These are phyloP conservation scores for Tanacetum coccineum DNA, from an alignment of 129 eudicot genomes.

Conservation along the genomic window DNA sequence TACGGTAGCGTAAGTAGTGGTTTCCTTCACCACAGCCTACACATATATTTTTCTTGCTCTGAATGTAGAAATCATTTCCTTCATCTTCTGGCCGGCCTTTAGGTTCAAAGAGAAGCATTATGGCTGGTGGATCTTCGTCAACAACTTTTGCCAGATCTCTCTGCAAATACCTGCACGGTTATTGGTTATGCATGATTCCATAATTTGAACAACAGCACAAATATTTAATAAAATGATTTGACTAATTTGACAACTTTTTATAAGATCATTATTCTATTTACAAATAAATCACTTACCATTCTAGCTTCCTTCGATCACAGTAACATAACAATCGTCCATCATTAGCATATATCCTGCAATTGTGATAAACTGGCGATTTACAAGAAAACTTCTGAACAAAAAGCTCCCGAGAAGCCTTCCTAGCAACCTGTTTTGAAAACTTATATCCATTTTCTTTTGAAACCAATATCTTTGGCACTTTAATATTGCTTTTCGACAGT, in stretches of 20 bases:
- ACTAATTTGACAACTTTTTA: too few relatives aligned
- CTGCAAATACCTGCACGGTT: conserved; percentile 61
- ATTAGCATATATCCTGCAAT: conserved; percentile 93
- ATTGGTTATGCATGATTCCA: neutral
- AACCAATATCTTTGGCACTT: conserved; percentile 30
- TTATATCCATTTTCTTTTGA: conserved; percentile 46
- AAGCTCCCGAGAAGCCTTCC: conserved; percentile 74
- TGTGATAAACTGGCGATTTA: conserved; percentile 94
- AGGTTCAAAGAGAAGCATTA: conserved; percentile 92
- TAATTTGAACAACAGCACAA: neutral
- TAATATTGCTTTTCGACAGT: conserved; percentile 48
- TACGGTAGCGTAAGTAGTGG: conserved; percentile 86
- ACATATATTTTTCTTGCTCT: conserved; percentile 91
- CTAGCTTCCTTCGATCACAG: conserved; percentile 89
- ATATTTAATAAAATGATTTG: too few relatives aligned
- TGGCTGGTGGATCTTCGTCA: conserved; percentile 83
- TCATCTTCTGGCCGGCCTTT: conserved; percentile 99
- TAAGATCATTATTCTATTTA: too few relatives aligned
- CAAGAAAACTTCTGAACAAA: conserved; percentile 95
- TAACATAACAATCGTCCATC: conserved; percentile 88
- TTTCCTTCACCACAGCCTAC: conserved; percentile 98
- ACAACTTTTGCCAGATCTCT: conserved; percentile 85
- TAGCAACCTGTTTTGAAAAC: conserved; percentile 46
- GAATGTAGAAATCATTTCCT: conserved; percentile 87
- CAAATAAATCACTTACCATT: conserved; percentile 59